These are phyloP conservation scores for Gaeumannomyces sp. DNA, from an alignment of 2,329 filamentous ascomycete species.

Conservation along the genomic window DNA sequence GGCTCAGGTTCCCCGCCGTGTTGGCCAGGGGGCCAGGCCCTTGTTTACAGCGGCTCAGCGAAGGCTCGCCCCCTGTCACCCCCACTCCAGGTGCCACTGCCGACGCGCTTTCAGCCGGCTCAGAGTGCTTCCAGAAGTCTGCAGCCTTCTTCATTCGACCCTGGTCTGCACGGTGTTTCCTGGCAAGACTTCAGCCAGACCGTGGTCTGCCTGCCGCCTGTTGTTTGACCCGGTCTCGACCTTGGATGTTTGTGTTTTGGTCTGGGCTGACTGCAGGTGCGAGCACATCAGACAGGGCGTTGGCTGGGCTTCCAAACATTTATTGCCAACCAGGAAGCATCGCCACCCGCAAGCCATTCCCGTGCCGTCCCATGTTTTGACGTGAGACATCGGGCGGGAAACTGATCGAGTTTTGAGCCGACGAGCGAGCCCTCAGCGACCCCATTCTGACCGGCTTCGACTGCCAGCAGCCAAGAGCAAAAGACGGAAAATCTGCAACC, in stretches of 20 bases:
- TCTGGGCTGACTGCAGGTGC: background rate
- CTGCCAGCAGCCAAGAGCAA: background rate
- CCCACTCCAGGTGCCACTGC: background rate
- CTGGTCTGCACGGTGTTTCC: background rate
- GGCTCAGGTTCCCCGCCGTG: no score
- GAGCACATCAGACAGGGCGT: no score
- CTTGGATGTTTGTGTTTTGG: background rate
- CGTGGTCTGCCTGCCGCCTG: background rate
- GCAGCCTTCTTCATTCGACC: no score
- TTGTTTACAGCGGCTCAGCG: background rate
- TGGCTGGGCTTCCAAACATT: background rate
- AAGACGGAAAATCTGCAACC: background rate
- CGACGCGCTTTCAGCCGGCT: background rate
- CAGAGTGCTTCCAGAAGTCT: no score
- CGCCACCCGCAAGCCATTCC: background rate
- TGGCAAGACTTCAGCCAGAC: background rate
- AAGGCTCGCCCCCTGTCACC: no score
- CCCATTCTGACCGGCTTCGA: background rate
- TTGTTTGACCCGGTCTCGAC: background rate
- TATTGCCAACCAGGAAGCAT: background rate
- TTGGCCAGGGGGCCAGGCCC: background rate
- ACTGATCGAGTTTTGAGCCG: no score
- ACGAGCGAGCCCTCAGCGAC: background rate
- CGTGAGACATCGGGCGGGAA: constrained; percentile 27
- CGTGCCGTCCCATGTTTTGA: background rate